Evolutionary conservation across 805 yeast species (phyloP), one percentile per base, ranked within the genome.

Genomic region (Grigorovia humatica): DNA sequence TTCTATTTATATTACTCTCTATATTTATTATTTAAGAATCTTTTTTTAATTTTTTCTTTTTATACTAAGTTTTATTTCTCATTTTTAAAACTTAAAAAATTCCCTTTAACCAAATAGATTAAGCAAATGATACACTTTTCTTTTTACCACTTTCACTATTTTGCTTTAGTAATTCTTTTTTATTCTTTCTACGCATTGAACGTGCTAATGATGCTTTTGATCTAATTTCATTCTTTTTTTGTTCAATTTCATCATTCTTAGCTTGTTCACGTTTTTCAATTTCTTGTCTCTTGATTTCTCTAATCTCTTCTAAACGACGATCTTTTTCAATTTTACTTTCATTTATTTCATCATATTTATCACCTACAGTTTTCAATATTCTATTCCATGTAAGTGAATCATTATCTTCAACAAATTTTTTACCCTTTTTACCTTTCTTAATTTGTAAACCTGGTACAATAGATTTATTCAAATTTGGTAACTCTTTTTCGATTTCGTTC

Each of bases 311-410:
- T 47, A 93, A 74, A 68, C 95, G 82, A 63, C 87, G 80, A 0
- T 96, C 83, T 64, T 87, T 88, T 64, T 91, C 99, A 52, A 93
- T 73, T 69, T 89, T 93, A 58, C 96, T 85, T 62, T 90, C 96
- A 59, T 84, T 82, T 9, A 80, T 78, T 44, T 79, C 76, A 55
- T 91, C 97, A 57, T 82, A 76, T 54, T 83, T 79, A 63, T 89
- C 95, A 60, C 88, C 89, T 51, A 93, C 88, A 35, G 84, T 80
- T 57, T 82, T 83, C 49, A 90, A 80, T 54, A 91, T 74, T 67
- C 95, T 76, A 56, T 78, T 79, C 70, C 88, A 62, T 35, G 78
- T 75, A 46, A 80, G 63, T 13, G 76, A 67, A 62, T 88, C 88
- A 58, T 80, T 76, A 61, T 86, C 95, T 44, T 72, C 83, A 29